Evolutionary conservation across 768 basidiomycete species (phyloP), one percentile per base, ranked within the genome.

Genomic region (Chlorophyllum brunneum): DNA sequence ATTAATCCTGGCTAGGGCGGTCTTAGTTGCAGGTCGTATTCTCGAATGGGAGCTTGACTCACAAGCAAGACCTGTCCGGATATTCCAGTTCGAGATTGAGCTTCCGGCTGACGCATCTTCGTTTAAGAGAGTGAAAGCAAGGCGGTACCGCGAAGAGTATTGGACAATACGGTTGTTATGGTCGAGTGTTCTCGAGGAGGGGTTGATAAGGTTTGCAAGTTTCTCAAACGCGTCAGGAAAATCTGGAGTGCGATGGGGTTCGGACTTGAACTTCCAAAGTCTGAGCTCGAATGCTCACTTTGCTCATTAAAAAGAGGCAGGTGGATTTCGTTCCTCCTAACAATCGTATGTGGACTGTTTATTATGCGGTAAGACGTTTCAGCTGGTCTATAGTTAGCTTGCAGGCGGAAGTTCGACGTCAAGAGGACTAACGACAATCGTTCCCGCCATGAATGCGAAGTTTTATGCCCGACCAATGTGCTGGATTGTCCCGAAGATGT

Each of bases 121-220:
- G 63, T 98, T 95, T 46, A 99, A 70, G 5, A 99, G 72, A 11
- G 88, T 90, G 70, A 98, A 97, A n/a, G 92, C 83, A 11, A 98
- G 78, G 37, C 92, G 86, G 66, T 91, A 90, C 39, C 81, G 82
- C 4, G 83, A 78, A 10, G 94, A 79, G 65, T 91, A 98, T 66
- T 89, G 90, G 33, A 82, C 79, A 48, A 79, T 75, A 26, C 79
- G 73, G 41, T 49, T 56, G 20, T 51, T 48, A 20, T 49, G 36
- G 15, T 37, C 44, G 29, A 16, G 42, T 23, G 24, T 10, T 22
- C 20, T 36, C 8, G 16, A n/a, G 22, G 16, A 43, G 29, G 37
- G 51, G 10, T 46, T 53, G 30, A 53, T 23, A 24, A 53, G 51
- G 2, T 20, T 40, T n/a, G 51, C 43, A 15, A 53, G 36, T 29